Base-by-base conservation (phyloP, 2,329 filamentous ascomycete species). In the Tympanopsis confertula region DNA sequence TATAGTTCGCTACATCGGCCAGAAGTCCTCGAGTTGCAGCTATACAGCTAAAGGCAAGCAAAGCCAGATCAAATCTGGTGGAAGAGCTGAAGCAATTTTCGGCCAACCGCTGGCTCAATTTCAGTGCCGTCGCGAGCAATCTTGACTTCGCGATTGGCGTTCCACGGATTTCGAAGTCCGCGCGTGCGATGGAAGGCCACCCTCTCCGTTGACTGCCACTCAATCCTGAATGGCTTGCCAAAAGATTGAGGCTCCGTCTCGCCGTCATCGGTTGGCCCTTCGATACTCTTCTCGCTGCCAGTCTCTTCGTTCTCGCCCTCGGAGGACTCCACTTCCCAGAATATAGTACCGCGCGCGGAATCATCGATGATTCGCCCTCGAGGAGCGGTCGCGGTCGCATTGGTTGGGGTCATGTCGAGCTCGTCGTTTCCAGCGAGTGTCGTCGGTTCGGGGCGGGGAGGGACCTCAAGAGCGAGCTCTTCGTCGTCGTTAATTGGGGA, bases 71-170 rank as follows among this genome's bases (percentile, higher is more conserved):
- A 18, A 12, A 7, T 10, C 7, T 7, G 63, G 48, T 85, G 81
- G 56, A 96, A 95, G 50, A 95, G 71, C 35, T 79, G 77, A 44
- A 93, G 68, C 39, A 96, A 63, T 48, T 76, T 76, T 48, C 77
- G 74, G 4, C 88, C 89, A 32, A 94, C 74, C 20, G 68, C 74
- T 19, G 88, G 84, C 57, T 96, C 89, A 38, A 96, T 65, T 56
- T 96, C 89, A 0, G 89, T 96, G 2, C 89, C 89, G 50, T 96
- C 89, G 49, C 89, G 73, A 18, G 89, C 89, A 53, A 96, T 94
- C 59, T 96, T 96, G 44, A 96, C 86, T 53, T 95, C 89, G 37
- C 89, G 69, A 51, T 95, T 94, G 4, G 86, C 83, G 56, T 96
- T 96, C 86, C 87, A 94, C 0, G 86, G 83, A 53, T 96, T 96